Base-by-base conservation (phyloP, 2,329 filamentous ascomycete genomes). In the Aureobasidium uvarum region DNA sequence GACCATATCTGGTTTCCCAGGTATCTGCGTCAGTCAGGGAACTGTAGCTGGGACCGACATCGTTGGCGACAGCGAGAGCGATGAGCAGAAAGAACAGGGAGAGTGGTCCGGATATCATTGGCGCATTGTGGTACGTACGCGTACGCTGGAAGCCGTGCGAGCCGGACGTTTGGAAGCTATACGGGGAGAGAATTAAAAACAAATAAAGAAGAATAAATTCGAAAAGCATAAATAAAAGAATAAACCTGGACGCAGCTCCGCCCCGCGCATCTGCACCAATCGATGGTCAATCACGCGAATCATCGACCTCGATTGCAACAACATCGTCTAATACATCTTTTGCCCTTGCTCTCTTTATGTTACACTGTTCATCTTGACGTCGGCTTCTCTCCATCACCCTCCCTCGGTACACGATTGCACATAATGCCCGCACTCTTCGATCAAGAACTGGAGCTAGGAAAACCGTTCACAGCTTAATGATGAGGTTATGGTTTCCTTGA, bases 351-450 rank as follows among this genome's bases (percentile, higher is more conserved):
- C 5, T 36, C 16, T n/a, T n/a, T n/a, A n/a, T n/a, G n/a, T n/a
- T n/a, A n/a, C n/a, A n/a, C n/a, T n/a, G n/a, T n/a, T n/a, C n/a
- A n/a, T n/a, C n/a, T n/a, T n/a, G n/a, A n/a, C n/a, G n/a, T n/a
- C n/a, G n/a, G n/a, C 18, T 20, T 23, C 31, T 36, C 33, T 25
- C 20, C 1, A 36, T 28, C 52, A 46, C 45, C 28, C 28, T 28
- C 28, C 28, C 28, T 28, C 28, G 3, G 5, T 20, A 28, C 48
- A 48, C 10, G n/a, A 25, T 25, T 20, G 46, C 48, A 64, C 16
- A 54, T 18, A 39, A 68, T 71, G 23, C 70, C 72, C 31, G 28
- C 5, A n/a, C n/a, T n/a, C n/a, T n/a, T n/a, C n/a, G n/a, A n/a
- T n/a, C n/a, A n/a, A n/a, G n/a, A n/a, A n/a, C n/a, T n/a, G n/a